These are phyloP conservation scores for Pythium sukuiense DNA, from an alignment of 352 stramenopile genomes.

Conservation along the genomic window DNA sequence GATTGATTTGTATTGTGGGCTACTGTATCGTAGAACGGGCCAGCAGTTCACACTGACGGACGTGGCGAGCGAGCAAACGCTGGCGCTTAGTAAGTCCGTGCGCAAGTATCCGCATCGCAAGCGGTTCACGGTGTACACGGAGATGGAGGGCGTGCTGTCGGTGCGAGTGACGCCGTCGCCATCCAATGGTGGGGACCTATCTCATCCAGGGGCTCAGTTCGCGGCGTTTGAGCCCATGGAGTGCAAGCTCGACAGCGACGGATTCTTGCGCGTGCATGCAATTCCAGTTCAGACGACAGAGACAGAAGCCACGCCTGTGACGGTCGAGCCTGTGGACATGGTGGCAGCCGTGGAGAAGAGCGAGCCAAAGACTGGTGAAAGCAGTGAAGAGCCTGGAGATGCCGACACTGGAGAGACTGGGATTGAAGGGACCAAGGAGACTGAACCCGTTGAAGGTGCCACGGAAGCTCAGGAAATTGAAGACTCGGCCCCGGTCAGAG, in stretches of 20 bases:
- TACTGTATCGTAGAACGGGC: slow-evolving; percentile 36
- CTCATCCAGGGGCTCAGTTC: neutral
- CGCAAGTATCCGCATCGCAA: slow-evolving; percentile 13
- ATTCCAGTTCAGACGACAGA: neutral
- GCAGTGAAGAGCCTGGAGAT: neutral
- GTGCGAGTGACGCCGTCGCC: neutral
- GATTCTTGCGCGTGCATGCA: slow-evolving; percentile 6
- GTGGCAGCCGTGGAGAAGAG: neutral
- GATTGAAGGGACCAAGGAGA: neutral
- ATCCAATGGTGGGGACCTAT: neutral
- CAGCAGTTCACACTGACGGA: slow-evolving; percentile 66
- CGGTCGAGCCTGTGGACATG: neutral
- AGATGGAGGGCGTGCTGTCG: slow-evolving; percentile 13
- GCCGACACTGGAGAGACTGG: neutral
- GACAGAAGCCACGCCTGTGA: too few species aligned
- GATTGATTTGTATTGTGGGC: too few species aligned
- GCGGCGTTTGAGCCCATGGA: slow-evolving; percentile 13
- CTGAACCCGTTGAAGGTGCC: neutral
- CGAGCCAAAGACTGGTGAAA: neutral
- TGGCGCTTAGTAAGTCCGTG: slow-evolving; percentile 36
- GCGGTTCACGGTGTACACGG: slow-evolving; percentile 5
- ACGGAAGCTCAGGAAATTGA: neutral
- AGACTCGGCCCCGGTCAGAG: neutral
- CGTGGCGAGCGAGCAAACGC: slow-evolving; percentile 43
- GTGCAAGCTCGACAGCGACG: slow-evolving; percentile 11